Percentiles rank a stretch among this genome's conserved stretches.
phyloP scores from a whole-genome alignment of 352 stramenopile genomes.

The Phytophthora cryptogea region DNA sequence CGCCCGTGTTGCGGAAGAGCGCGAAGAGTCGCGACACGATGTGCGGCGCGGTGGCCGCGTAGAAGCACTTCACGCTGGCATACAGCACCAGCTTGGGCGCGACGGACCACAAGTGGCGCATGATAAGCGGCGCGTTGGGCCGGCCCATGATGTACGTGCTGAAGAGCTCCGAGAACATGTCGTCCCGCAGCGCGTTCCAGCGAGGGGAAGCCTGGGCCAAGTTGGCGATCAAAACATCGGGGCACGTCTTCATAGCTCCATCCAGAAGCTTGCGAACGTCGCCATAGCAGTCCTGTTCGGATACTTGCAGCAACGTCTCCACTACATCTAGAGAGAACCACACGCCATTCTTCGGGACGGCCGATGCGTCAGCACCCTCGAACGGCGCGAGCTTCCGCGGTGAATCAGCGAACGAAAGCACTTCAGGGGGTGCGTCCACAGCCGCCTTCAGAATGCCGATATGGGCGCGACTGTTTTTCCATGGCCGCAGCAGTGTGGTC shows the following conservation, averaged over 20 bases:
- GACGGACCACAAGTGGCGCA: slow-evolving; percentile 88
- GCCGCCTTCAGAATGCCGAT: slow-evolving; percentile 78
- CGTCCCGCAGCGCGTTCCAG: slow-evolving; percentile 84
- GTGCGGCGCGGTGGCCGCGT: slow-evolving; percentile 74
- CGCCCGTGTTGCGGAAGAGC: slow-evolving; percentile 84
- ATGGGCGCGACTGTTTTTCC: slow-evolving; percentile 81
- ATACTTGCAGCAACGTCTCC: slow-evolving; percentile 78
- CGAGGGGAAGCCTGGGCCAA: slow-evolving; percentile 72
- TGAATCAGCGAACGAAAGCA: slow-evolving; percentile 81
- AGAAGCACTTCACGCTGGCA: slow-evolving; percentile 88
- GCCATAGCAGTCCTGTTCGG: slow-evolving; percentile 84
- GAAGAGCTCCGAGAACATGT: slow-evolving; percentile 89
- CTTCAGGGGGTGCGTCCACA: slow-evolving; percentile 79
- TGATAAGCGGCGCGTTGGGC: slow-evolving; percentile 86
- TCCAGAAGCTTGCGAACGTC: slow-evolving; percentile 84
- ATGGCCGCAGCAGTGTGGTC: slow-evolving; percentile 69
- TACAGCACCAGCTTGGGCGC: slow-evolving; percentile 87
- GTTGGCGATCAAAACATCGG: slow-evolving; percentile 88
- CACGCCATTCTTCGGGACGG: slow-evolving; percentile 83
- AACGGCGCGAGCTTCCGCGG: slow-evolving; percentile 83
- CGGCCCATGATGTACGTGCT: slow-evolving; percentile 86
- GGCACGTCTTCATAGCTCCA: slow-evolving; percentile 80
- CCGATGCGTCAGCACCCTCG: slow-evolving; percentile 85
- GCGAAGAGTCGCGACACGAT: slow-evolving; percentile 85
- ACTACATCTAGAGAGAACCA: slow-evolving; percentile 89